phyloP scores from a whole-genome alignment of 306 rosid genomes.

The Dryas drummondii region DNA sequence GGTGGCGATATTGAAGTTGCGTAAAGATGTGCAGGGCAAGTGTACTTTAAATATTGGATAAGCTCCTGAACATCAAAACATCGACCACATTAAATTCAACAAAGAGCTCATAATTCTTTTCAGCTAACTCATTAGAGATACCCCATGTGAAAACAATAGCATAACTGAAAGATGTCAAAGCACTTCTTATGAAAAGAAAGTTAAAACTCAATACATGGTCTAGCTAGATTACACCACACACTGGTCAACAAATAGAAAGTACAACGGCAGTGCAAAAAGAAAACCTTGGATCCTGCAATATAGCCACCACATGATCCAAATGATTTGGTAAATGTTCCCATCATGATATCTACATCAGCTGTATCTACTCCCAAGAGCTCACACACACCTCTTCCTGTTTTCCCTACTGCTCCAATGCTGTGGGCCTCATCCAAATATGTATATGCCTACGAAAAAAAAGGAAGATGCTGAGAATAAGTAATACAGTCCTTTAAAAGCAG shows the following conservation, averaged over 20 bases:
- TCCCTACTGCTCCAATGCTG: conserved; percentile 95
- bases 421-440: conserved; percentile 92
- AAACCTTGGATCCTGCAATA: conserved; percentile 89
- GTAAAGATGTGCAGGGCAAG: conserved; percentile 92
- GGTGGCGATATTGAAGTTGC: conserved; percentile 95
- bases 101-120: not conserved
- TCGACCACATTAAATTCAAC: conserved; percentile 10
- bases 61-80: conserved; percentile 55
- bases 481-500: not conserved
- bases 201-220: not conserved
- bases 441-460: conserved; percentile 47
- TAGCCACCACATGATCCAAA: conserved; percentile 96
- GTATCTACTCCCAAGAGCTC: conserved; percentile 88
- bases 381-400: conserved; percentile 68
- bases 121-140: not conserved
- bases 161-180: not conserved
- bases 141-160: not conserved
- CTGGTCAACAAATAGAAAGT: conserved; percentile 2
- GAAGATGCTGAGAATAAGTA: conserved; percentile 11
- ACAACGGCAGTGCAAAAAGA: not conserved
- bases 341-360: conserved; percentile 86
- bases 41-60: conserved; percentile 65
- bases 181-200: not conserved
- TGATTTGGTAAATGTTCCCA: conserved; percentile 96
- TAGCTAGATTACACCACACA: not conserved